Evolutionary conservation across 495 filamentous ascomycete species (phyloP).

Genomic region (Melanomma pulvis-pyrius): DNA sequence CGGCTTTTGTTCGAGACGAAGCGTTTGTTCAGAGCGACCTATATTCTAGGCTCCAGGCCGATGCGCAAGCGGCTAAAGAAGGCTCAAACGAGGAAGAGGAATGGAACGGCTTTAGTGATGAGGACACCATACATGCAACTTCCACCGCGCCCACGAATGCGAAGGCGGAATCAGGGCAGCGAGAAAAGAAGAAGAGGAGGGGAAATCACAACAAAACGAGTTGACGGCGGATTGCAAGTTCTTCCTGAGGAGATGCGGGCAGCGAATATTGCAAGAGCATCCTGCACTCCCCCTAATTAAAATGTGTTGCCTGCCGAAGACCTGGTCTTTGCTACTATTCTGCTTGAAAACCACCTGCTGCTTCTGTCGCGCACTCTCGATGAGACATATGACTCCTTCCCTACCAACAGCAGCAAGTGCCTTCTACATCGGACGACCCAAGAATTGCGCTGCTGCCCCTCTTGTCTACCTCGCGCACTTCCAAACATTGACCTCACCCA

Average conservation of each 20-base stretch:
- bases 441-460: not conserved
- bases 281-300: not conserved
- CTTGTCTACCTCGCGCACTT: not conserved
- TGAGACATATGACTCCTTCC: not conserved
- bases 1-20: constrained; percentile 62
- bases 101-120: constrained; percentile 50
- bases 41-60: not conserved
- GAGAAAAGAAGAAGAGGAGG: not conserved
- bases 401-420: not conserved
- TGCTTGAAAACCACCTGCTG: not conserved
- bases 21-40: not conserved
- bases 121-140: constrained; percentile 14
- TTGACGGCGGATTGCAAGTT: not conserved
- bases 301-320: not conserved
- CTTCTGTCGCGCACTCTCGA: not conserved
- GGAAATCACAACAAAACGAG: not conserved
- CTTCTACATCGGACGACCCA: not conserved
- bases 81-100: constrained; percentile 45
- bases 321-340: not conserved
- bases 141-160: not conserved
- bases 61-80: constrained; percentile 10
- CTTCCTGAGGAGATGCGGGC: not conserved
- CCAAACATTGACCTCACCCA: not conserved
- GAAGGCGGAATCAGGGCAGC: not conserved
- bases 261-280: not conserved